phyloP scores from a whole-genome alignment of 2,329 filamentous ascomycete genomes.

The Simplicillium sp. region DNA sequence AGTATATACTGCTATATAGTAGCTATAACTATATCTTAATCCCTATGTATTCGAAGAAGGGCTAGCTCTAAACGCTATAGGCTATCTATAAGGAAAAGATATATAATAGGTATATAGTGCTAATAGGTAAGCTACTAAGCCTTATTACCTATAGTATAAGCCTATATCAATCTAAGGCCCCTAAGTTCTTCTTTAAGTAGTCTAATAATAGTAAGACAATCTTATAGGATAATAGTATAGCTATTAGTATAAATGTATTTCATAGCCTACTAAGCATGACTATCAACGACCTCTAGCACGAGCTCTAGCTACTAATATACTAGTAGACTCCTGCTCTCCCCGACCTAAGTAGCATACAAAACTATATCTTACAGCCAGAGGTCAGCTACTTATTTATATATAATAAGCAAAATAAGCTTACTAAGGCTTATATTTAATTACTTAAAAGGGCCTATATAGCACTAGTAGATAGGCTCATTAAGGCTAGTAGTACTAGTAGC shows the following conservation, averaged over 20 bases:
- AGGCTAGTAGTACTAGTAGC: background rate
- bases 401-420: no score
- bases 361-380: background rate
- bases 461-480: background rate
- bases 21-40: background rate
- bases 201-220: background rate
- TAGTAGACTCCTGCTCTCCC: background rate
- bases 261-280: background rate
- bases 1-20: background rate
- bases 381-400: background rate
- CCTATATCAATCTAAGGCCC: background rate
- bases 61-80: background rate
- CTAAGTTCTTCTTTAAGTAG: background rate
- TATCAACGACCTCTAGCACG: background rate
- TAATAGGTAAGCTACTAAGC: background rate
- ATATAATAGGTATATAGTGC: background rate
- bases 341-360: background rate
- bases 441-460: background rate
- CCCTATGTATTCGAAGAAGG: no score
- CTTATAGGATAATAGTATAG: background rate
- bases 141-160: background rate
- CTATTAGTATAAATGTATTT: no score
- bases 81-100: background rate
- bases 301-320: background rate
- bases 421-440: background rate